A percentile compares a stretch with the other conserved stretches of the same genome.
phyloP scores from a whole-genome alignment of 1,139 yeast species.

The Geotrichum carabidarum region DNA sequence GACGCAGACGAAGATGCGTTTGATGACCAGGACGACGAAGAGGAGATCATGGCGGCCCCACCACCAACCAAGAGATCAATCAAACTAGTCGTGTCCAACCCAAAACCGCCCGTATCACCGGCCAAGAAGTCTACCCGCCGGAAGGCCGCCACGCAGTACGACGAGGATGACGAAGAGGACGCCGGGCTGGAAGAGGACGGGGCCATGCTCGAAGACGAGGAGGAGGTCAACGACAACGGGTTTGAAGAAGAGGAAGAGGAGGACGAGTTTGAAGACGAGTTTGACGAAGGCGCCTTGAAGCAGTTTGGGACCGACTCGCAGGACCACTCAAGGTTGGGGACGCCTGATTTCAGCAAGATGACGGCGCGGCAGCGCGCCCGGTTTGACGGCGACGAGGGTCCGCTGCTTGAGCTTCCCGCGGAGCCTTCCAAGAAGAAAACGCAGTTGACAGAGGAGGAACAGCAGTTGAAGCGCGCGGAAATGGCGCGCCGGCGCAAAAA shows the following conservation, averaged over 20 bases:
- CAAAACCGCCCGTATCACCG: slow-evolving; percentile 8
- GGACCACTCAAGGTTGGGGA: slow-evolving; percentile 30
- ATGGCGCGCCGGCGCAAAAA: slow-evolving; percentile 85
- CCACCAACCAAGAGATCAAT: slow-evolving; percentile 10
- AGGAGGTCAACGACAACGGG: slow-evolving; percentile 23
- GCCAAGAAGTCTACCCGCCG: slow-evolving; percentile 16
- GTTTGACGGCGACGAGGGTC: slow-evolving; percentile 29
- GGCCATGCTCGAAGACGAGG: slow-evolving; percentile 23
- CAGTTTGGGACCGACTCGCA: slow-evolving; percentile 22
- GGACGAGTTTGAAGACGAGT: slow-evolving; percentile 30
- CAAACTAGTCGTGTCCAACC: slow-evolving; percentile 16
- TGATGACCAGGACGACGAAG: slow-evolving; percentile 20
- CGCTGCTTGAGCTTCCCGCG: slow-evolving; percentile 30
- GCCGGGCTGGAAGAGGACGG: slow-evolving; percentile 24
- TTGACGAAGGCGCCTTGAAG: slow-evolving; percentile 26
- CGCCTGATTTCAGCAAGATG: slow-evolving; percentile 36
- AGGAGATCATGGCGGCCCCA: slow-evolving; percentile 20
- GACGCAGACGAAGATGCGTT: slow-evolving; percentile 17
- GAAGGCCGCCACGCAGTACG: slow-evolving; percentile 21
- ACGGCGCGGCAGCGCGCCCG: slow-evolving; percentile 43
- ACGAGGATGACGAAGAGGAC: slow-evolving; percentile 23
- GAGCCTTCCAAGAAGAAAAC: slow-evolving; percentile 41
- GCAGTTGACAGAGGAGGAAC: slow-evolving; percentile 74
- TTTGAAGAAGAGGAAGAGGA: slow-evolving; percentile 22
- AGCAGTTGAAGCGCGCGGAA: slow-evolving; percentile 76